Percentiles rank a stretch among this genome's conserved stretches.
Evolutionary conservation across 441 rosid species (phyloP).

Genomic region (Populus hybrid): DNA sequence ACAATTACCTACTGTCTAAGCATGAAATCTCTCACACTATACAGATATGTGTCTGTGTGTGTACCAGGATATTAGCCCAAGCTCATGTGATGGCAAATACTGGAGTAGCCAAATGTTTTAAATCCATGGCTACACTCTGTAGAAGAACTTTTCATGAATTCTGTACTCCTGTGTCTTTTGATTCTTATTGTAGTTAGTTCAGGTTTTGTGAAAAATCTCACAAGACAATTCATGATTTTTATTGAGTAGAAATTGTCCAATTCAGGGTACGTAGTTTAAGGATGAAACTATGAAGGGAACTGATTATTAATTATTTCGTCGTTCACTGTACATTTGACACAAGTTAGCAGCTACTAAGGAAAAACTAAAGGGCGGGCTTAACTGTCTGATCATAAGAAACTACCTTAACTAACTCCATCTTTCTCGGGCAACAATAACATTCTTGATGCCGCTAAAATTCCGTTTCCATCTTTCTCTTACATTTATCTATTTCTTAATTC

Average conservation of each 20-base stretch:
- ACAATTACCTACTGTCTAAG: no score
- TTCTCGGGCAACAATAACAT: conserved; percentile 24
- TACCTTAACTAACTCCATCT: conserved; percentile 13
- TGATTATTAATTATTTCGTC: no score
- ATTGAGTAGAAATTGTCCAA: no score
- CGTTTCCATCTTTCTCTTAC: not conserved
- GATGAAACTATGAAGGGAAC: not conserved
- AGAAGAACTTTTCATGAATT: no score
- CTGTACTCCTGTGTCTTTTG: no score
- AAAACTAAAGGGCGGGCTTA: conserved; percentile 8
- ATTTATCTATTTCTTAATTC: not conserved
- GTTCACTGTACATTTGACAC: not conserved
- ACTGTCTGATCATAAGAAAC: not conserved
- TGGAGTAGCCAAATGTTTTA: no score
- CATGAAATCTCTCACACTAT: no score
- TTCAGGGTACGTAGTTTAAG: no score
- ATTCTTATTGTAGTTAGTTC: not conserved
- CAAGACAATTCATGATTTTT: not conserved
- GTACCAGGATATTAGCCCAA: no score
- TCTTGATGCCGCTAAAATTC: not conserved
- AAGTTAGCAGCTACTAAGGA: not conserved
- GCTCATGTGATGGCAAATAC: no score
- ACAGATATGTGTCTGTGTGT: no score
- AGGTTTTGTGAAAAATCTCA: not conserved
- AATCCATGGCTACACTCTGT: no score